Conservation (phyloP, 768 basidiomycete genomes). For the Kwoniella dejecticola region DNA sequence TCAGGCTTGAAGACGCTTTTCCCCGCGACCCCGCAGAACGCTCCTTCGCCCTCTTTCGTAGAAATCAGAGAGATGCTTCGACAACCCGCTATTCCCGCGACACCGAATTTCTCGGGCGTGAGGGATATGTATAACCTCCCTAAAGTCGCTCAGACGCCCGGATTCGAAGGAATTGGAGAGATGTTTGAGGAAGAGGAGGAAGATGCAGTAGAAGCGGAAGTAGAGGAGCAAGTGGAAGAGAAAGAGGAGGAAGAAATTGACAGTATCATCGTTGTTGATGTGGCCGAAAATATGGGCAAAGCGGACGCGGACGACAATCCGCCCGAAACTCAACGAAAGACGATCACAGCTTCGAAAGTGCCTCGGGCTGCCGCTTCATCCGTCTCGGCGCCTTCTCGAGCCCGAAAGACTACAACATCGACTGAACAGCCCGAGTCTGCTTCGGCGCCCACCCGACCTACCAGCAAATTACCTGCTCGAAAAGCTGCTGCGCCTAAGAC, state of each 20-base stretch:
- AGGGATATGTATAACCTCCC: constrained; percentile 10
- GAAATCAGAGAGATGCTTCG: constrained; percentile 36
- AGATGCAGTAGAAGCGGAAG: constrained; percentile 6
- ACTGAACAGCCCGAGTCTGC: neutral
- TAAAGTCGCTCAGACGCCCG: constrained; percentile 26
- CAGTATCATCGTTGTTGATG: constrained; percentile 1
- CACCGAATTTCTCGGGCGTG: constrained; percentile 43
- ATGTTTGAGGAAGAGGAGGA: constrained; percentile 28
- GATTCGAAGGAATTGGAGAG: constrained; percentile 29
- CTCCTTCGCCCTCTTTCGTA: constrained; percentile 27
- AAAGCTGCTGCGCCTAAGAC: neutral
- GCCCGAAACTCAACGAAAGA: neutral
- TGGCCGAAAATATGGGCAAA: neutral
- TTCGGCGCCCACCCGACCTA: neutral
- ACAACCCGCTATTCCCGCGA: constrained; percentile 25
- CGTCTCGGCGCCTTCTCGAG: neutral
- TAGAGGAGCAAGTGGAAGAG: constrained; percentile 10
- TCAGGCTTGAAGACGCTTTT: constrained; percentile 32
- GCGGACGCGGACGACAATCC: neutral
- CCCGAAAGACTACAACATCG: neutral
- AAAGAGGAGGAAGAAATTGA: constrained; percentile 11
- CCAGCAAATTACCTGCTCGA: constrained; percentile 7
- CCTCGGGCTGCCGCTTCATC: constrained; percentile 2
- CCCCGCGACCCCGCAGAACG: constrained; percentile 21
- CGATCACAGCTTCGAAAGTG: neutral